phyloP scores from a whole-genome alignment of 345 rosid species.

The Hirschfeldia incana region DNA sequence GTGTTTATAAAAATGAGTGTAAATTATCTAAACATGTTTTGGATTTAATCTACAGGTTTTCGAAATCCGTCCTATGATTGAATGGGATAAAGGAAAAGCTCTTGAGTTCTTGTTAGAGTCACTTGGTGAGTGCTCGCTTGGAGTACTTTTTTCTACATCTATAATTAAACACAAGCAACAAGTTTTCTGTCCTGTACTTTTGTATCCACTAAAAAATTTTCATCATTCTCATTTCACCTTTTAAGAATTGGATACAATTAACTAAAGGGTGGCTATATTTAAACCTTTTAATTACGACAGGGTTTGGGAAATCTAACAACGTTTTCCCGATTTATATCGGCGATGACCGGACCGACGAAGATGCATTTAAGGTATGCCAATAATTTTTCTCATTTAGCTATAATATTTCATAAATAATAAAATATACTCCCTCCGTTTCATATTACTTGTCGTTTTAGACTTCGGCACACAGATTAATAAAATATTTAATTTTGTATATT shows the following conservation, averaged over 20 bases:
- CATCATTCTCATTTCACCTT: slow-evolving; percentile 21
- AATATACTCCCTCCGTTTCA: no score
- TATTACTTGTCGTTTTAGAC: no score
- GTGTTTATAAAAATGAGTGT: background rate
- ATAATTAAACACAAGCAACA: background rate
- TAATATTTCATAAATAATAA: background rate
- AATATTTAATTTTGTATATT: no score
- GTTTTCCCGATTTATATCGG: slow-evolving; percentile 94
- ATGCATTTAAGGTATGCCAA: slow-evolving; percentile 81
- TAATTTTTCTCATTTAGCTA: background rate
- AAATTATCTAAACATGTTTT: background rate
- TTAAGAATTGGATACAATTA: background rate
- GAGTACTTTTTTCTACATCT: background rate
- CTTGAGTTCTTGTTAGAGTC: slow-evolving; percentile 86
- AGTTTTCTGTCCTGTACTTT: slow-evolving; percentile 4
- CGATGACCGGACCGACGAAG: slow-evolving; percentile 93
- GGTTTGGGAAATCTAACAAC: slow-evolving; percentile 65
- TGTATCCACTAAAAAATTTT: slow-evolving; percentile 24
- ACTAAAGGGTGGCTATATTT: background rate
- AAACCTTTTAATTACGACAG: slow-evolving; percentile 41
- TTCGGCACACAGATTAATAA: no score
- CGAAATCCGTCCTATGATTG: slow-evolving; percentile 83
- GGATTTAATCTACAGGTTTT: slow-evolving; percentile 55
- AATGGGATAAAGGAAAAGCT: slow-evolving; percentile 98
- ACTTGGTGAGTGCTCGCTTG: slow-evolving; percentile 57